Percentiles rank a stretch among this genome's conserved stretches.
These are phyloP conservation scores for Teunomyces pallodes DNA, from an alignment of 805 yeast species.

Conservation along the genomic window DNA sequence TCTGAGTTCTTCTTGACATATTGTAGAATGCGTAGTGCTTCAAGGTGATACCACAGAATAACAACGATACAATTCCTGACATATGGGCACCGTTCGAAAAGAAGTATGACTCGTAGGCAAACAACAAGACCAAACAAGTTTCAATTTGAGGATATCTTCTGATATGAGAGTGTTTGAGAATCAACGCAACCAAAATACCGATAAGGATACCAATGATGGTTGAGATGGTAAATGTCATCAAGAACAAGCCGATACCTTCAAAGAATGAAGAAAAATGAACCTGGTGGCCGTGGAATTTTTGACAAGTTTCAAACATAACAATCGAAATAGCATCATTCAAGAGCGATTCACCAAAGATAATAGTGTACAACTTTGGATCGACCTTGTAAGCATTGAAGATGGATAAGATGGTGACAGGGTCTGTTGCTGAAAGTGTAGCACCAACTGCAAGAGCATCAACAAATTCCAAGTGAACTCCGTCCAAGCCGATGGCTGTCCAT, in stretches of 20 bases:
- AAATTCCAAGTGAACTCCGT: slow-evolving; percentile 82
- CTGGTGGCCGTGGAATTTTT: slow-evolving; percentile 83
- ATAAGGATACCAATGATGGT: slow-evolving; percentile 83
- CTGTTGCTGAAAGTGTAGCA: slow-evolving; percentile 96
- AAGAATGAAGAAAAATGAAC: slow-evolving; percentile 75
- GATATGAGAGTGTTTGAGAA: slow-evolving; percentile 88
- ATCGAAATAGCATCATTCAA: slow-evolving; percentile 97
- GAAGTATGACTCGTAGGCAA: slow-evolving; percentile 95
- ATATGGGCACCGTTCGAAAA: slow-evolving; percentile 98
- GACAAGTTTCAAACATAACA: slow-evolving; percentile 98
- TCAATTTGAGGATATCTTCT: slow-evolving; percentile 96
- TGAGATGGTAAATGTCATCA: slow-evolving; percentile 90
- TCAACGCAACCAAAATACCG: slow-evolving; percentile 85
- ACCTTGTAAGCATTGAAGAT: slow-evolving; percentile 97
- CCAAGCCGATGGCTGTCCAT: slow-evolving; percentile 91
- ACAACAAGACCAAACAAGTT: slow-evolving; percentile 83
- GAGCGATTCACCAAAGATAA: slow-evolving; percentile 94
- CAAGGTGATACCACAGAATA: slow-evolving; percentile 94
- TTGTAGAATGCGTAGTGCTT: slow-evolving; percentile 96
- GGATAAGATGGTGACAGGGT: slow-evolving; percentile 94
- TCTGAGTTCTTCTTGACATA: slow-evolving; percentile 96
- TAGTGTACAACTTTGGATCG: slow-evolving; percentile 95
- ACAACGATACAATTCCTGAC: slow-evolving; percentile 95
- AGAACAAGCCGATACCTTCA: slow-evolving; percentile 89
- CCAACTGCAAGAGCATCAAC: slow-evolving; percentile 98